Percentiles rank a stretch among this genome's conserved stretches.
Conservation (phyloP, 2,329 filamentous ascomycete species). For the Fragosphaeria purpurea region DNA sequence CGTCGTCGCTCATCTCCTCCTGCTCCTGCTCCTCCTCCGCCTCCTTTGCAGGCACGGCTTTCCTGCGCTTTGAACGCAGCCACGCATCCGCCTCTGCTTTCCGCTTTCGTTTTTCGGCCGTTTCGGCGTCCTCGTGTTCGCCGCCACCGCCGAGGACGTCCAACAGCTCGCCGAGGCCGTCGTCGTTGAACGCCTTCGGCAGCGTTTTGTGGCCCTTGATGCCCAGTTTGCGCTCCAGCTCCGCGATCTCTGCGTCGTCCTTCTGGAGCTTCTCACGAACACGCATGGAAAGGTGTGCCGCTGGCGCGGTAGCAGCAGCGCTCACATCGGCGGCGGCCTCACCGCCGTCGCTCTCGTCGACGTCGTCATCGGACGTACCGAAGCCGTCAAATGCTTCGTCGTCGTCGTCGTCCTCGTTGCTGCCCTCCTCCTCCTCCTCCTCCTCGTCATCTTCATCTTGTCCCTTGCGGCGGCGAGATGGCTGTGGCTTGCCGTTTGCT, state of each 20-base stretch:
- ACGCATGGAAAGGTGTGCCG: slow-evolving; percentile 19
- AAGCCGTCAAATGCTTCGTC: slow-evolving; percentile 13
- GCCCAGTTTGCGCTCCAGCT: slow-evolving; percentile 78
- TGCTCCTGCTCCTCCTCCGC: slow-evolving; percentile 17
- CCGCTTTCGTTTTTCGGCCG: slow-evolving; percentile 51
- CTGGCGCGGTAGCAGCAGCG: neutral
- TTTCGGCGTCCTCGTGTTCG: slow-evolving; percentile 34
- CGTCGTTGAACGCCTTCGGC: slow-evolving; percentile 65
- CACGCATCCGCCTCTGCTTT: slow-evolving; percentile 50
- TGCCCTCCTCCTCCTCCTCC: slow-evolving; percentile 16
- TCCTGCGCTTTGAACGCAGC: slow-evolving; percentile 47
- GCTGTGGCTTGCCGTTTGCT: neutral
- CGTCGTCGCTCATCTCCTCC: slow-evolving; percentile 15
- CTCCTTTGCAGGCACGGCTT: slow-evolving; percentile 25
- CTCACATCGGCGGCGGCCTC: slow-evolving; percentile 2
- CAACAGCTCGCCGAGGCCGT: slow-evolving; percentile 70
- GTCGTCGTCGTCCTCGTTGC: slow-evolving; percentile 17
- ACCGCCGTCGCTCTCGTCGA: slow-evolving; percentile 15
- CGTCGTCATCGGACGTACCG: slow-evolving; percentile 13
- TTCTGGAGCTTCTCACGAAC: slow-evolving; percentile 58
- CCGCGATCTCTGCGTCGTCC: slow-evolving; percentile 83
- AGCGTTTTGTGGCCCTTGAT: slow-evolving; percentile 67
- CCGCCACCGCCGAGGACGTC: slow-evolving; percentile 35
- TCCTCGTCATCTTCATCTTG: slow-evolving; percentile 16
- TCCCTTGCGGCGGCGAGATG: slow-evolving; percentile 9